phyloP scores from a whole-genome alignment of 164 flowering plant species.

The Echeveria elegans region DNA sequence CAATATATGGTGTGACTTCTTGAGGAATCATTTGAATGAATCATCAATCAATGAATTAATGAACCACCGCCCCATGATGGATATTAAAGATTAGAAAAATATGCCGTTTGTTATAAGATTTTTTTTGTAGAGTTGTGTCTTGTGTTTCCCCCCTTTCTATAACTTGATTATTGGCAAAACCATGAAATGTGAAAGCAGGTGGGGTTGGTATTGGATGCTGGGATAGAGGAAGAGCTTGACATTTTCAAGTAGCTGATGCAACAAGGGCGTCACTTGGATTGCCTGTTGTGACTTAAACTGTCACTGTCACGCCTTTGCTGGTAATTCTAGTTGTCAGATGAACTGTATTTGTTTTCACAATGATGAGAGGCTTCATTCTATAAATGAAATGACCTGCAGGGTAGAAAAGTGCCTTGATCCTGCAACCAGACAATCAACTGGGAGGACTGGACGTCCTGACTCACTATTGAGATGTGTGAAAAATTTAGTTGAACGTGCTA shows the following conservation, averaged over 20 bases:
- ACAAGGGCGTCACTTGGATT: slow-evolving; percentile 84
- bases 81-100: not conserved
- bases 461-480: slow-evolving; percentile 68
- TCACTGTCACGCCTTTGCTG: slow-evolving; percentile 67
- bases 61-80: no score
- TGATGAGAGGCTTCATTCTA: not conserved
- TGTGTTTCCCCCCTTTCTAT: not conserved
- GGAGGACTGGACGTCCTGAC: slow-evolving; percentile 64
- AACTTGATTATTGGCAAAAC: not conserved
- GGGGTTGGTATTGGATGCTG: slow-evolving; percentile 82
- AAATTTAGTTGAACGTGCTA: slow-evolving; percentile 28
- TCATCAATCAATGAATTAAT: no score
- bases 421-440: slow-evolving; percentile 67
- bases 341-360: not conserved
- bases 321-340: slow-evolving; percentile 17
- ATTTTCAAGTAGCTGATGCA: slow-evolving; percentile 85
- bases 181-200: slow-evolving; percentile 32
- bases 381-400: slow-evolving; percentile 27
- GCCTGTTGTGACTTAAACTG: slow-evolving; percentile 63
- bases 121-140: no score
- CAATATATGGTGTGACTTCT: no score
- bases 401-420: slow-evolving; percentile 81
- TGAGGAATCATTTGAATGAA: no score
- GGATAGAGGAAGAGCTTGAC: slow-evolving; percentile 70
- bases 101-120: not conserved